Conservation (phyloP, 2,329 filamentous ascomycete species). For the Colletotrichum sp. region DNA sequence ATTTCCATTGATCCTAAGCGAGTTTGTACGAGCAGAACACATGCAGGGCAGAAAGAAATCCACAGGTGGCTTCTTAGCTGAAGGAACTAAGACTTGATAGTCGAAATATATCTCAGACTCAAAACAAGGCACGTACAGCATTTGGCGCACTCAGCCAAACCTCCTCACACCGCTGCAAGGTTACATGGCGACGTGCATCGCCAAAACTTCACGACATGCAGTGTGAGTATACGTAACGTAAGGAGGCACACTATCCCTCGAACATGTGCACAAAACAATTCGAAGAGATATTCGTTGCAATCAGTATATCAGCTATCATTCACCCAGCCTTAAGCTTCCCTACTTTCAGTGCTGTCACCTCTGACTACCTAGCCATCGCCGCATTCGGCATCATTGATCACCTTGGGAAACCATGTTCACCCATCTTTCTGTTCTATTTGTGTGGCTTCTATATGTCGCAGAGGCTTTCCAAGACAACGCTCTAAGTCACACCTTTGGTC, state of each 20-base stretch:
- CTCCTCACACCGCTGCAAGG: neutral
- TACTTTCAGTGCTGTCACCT: neutral
- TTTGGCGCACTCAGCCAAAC: neutral
- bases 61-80: neutral
- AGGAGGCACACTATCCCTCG: neutral
- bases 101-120: neutral
- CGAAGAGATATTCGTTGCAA: neutral
- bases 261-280: neutral
- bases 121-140: neutral
- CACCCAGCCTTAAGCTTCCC: neutral
- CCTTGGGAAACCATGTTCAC: neutral
- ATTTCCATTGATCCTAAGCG: neutral
- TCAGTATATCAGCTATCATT: neutral
- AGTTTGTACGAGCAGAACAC: neutral
- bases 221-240: neutral
- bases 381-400: neutral
- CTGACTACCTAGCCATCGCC: neutral
- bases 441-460: neutral
- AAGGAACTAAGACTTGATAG: neutral
- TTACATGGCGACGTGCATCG: neutral
- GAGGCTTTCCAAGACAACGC: neutral
- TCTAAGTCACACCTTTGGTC: neutral
- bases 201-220: neutral
- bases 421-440: neutral
- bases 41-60: neutral